phyloP scores from a whole-genome alignment of 441 rosid species.

The Codiaeum variegatum region DNA sequence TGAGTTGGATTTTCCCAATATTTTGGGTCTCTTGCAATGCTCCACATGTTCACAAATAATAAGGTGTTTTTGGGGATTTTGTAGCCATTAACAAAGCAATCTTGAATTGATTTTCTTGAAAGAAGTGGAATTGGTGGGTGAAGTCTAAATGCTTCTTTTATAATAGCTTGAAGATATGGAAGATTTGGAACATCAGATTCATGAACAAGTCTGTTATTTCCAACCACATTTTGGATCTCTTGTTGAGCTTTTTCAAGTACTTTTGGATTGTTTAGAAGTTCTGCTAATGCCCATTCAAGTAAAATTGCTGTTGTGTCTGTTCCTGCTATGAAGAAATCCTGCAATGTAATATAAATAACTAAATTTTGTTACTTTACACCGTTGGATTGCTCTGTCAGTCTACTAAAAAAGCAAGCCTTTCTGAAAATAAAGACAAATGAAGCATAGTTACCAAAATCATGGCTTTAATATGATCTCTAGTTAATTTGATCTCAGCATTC shows the following conservation, averaged over 20 bases:
- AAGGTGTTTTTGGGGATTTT: slow-evolving; percentile 9
- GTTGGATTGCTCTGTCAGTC: too few species aligned
- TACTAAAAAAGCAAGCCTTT: too few species aligned
- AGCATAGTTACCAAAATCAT: slow-evolving; percentile 29
- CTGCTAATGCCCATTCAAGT: slow-evolving; percentile 49
- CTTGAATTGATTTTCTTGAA: slow-evolving; percentile 18
- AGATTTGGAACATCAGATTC: slow-evolving; percentile 31
- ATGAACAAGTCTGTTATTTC: slow-evolving; percentile 17
- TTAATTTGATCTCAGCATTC: slow-evolving; percentile 18
- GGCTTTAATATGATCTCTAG: slow-evolving; percentile 33
- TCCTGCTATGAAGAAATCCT: slow-evolving; percentile 38
- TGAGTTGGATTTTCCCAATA: slow-evolving; percentile 28
- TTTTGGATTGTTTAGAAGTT: slow-evolving; percentile 36
- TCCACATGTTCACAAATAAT: slow-evolving; percentile 28
- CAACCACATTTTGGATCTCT: slow-evolving; percentile 32
- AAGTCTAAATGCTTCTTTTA: slow-evolving; percentile 37
- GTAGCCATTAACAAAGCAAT: slow-evolving; percentile 18
- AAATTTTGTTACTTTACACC: too few species aligned
- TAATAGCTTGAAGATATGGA: slow-evolving; percentile 32
- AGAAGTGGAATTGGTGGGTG: slow-evolving; percentile 37
- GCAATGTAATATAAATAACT: too few species aligned
- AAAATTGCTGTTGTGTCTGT: slow-evolving; percentile 41
- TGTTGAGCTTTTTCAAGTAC: slow-evolving; percentile 33
- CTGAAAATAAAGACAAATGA: too few species aligned
- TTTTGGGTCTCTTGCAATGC: slow-evolving; percentile 28